Conservation (phyloP, 2,329 filamentous ascomycete genomes). For the Ophiostoma ips region DNA sequence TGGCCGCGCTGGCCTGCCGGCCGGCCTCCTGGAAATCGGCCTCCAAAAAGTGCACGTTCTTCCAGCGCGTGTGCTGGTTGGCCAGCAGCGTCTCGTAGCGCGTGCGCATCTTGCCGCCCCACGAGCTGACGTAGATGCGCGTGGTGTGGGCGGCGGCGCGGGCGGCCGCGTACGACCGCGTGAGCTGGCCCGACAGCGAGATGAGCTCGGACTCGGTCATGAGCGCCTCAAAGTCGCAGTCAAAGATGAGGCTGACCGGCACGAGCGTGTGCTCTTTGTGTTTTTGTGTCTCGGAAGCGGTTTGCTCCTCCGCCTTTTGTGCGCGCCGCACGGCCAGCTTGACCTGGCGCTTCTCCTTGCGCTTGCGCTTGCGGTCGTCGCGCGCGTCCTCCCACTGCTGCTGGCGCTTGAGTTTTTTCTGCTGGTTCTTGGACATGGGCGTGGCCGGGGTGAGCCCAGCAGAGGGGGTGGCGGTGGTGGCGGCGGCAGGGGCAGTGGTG, state of each 20-base stretch:
- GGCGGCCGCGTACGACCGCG: constrained; percentile 82
- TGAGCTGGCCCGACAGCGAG: constrained; percentile 72
- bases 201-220: constrained; percentile 81
- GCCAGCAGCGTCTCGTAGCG: constrained; percentile 60
- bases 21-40: constrained; percentile 61
- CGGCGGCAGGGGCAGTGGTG: background rate
- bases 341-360: constrained; percentile 40
- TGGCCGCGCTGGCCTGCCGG: constrained; percentile 49
- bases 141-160: constrained; percentile 50
- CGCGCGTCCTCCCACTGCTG: constrained; percentile 65
- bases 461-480: constrained; percentile 1
- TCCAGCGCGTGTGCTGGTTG: constrained; percentile 66
- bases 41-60: constrained; percentile 57
- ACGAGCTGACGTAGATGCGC: constrained; percentile 66
- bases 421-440: constrained; percentile 60
- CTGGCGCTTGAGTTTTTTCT: constrained; percentile 65
- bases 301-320: constrained; percentile 35
- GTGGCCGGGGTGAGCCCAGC: constrained; percentile 23
- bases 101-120: constrained; percentile 58
- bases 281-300: constrained; percentile 21
- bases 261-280: constrained; percentile 21
- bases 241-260: constrained; percentile 69
- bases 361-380: constrained; percentile 38
- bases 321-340: constrained; percentile 34
- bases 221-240: constrained; percentile 81